A percentile compares a stretch with the other conserved stretches of the same genome.
Evolutionary conservation across 2,329 filamentous ascomycete species (phyloP).

Genomic region (Fusarium setosum): DNA sequence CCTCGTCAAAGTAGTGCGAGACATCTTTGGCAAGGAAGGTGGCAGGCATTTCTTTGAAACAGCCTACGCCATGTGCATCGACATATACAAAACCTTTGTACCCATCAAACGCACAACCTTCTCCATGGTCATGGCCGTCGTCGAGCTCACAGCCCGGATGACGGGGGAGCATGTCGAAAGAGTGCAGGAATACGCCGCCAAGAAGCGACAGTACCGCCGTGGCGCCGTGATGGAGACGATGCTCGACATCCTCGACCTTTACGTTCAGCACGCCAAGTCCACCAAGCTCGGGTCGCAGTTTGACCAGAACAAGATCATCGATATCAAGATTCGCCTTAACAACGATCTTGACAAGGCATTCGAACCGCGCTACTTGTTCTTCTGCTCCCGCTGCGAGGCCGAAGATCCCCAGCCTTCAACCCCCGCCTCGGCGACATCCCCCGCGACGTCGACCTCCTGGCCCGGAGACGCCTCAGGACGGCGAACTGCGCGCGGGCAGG

Average conservation of each 20-base stretch:
- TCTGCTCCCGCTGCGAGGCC: conserved; percentile 64
- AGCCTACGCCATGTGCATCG: conserved; percentile 85
- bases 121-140: conserved; percentile 84
- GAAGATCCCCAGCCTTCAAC: conserved; percentile 48
- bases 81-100: conserved; percentile 93
- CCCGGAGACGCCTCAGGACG: conserved; percentile 48
- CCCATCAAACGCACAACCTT: conserved; percentile 90
- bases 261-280: conserved; percentile 82
- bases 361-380: conserved; percentile 72
- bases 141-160: conserved; percentile 83
- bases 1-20: conserved; percentile 81
- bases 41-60: conserved; percentile 70
- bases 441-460: conserved; percentile 53
- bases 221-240: conserved; percentile 77
- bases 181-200: conserved; percentile 61
- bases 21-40: conserved; percentile 55
- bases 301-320: conserved; percentile 82
- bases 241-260: conserved; percentile 90
- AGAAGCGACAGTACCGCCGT: conserved; percentile 59
- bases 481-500: conserved; percentile 57
- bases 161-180: conserved; percentile 58
- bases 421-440: conserved; percentile 50
- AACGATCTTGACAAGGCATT: conserved; percentile 76
- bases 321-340: conserved; percentile 88
- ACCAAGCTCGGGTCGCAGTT: conserved; percentile 81